Evolutionary conservation across 345 rosid genomes (phyloP).

Genomic region (Tarenaya hassleriana): DNA sequence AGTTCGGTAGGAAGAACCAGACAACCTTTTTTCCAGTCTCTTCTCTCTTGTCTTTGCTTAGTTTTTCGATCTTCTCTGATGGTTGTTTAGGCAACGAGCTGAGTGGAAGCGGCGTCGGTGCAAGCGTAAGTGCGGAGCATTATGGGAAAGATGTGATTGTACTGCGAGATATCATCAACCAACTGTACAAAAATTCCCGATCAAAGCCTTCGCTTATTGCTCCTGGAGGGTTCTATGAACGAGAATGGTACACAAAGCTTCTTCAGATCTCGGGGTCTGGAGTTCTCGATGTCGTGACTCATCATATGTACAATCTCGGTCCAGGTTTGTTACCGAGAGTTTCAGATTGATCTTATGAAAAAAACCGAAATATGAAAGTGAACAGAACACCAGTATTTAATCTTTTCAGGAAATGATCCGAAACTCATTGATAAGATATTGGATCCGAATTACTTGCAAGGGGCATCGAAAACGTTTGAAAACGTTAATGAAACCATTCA

Average conservation of each 20-base stretch:
- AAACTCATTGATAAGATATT: constrained; percentile 63
- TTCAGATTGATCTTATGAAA: constrained; percentile 2
- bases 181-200: constrained; percentile 43
- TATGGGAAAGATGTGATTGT: constrained; percentile 72
- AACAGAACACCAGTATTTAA: constrained; percentile 9
- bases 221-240: constrained; percentile 90
- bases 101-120: constrained; percentile 76
- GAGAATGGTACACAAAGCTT: constrained; percentile 62
- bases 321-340: constrained; percentile 39
- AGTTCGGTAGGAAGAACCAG: constrained; percentile 54
- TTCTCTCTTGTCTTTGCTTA: too few species aligned
- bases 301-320: constrained; percentile 96
- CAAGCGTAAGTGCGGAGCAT: constrained; percentile 63
- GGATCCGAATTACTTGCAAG: constrained; percentile 61
- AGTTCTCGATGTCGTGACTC: constrained; percentile 55
- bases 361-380: too few species aligned
- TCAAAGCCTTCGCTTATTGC: constrained; percentile 63
- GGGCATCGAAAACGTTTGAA: constrained; percentile 49
- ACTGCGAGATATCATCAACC: constrained; percentile 50
- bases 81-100: constrained; percentile 75
- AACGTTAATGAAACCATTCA: constrained; percentile 45
- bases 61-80: not conserved
- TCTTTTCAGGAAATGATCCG: constrained; percentile 70
- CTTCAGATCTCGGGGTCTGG: constrained; percentile 69
- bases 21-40: too few species aligned